Conservation (phyloP, 139 green algal genomes). For the Chlamydomonas schloesseri region DNA sequence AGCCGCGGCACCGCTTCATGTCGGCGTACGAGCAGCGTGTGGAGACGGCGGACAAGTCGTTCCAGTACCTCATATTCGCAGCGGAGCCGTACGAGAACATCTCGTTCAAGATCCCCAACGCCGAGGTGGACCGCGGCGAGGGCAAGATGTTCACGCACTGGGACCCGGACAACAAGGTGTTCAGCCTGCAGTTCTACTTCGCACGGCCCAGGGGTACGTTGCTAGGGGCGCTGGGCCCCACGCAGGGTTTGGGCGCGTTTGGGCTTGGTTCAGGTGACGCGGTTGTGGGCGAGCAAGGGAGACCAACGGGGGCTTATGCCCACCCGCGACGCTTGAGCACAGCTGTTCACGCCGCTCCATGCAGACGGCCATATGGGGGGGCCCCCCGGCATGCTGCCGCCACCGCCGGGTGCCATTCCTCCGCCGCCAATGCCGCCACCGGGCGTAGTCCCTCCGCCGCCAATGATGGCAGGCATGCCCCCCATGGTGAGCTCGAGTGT, state of each 20-base stretch:
- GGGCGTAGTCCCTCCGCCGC: neutral
- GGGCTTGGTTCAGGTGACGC: neutral
- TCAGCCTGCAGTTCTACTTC: conserved; percentile 91
- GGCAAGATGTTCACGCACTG: conserved; percentile 94
- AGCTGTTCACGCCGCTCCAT: neutral
- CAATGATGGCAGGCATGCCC: neutral
- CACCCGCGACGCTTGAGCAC: neutral
- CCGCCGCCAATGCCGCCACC: conserved; percentile 18
- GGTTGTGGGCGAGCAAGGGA: too few relatives aligned
- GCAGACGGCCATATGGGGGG: too few relatives aligned
- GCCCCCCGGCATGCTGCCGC: conserved; percentile 1
- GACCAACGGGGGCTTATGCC: too few relatives aligned
- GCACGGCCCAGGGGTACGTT: conserved; percentile 46
- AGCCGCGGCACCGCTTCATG: conserved; percentile 98
- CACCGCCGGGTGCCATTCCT: conserved; percentile 12
- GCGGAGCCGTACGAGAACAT: conserved; percentile 98
- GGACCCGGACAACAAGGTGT: conserved; percentile 90
- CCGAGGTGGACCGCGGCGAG: conserved; percentile 88
- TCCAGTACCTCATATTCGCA: conserved; percentile 98
- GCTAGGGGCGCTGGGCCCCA: neutral
- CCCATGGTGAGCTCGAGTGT: neutral
- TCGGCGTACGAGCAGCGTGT: conserved; percentile 94
- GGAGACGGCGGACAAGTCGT: conserved; percentile 91
- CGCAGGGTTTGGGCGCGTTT: neutral
- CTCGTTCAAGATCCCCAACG: conserved; percentile 96